A percentile compares a stretch with the other conserved stretches of the same genome.
phyloP scores from a whole-genome alignment of 2,329 filamentous ascomycete genomes.

The Alternaria brassicae region DNA sequence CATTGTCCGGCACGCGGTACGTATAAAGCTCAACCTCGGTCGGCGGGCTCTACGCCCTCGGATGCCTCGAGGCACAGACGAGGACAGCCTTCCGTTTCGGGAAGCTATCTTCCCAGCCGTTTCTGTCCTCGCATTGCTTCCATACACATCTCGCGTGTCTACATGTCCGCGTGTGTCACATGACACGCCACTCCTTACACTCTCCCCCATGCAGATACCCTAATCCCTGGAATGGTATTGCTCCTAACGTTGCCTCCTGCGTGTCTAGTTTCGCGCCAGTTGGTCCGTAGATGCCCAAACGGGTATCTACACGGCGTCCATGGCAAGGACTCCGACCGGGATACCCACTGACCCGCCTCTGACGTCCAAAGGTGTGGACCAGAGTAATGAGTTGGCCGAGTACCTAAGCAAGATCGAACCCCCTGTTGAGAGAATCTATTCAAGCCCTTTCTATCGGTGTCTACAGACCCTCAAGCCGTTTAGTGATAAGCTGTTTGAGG shows the following conservation, averaged over 20 bases:
- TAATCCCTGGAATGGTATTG: conserved; percentile 21
- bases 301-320: conserved; percentile 75
- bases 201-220: not conserved
- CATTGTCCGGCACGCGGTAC: conserved; percentile 59
- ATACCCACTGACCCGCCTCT: conserved; percentile 88
- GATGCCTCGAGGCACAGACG: conserved; percentile 13
- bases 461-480: conserved; percentile 51
- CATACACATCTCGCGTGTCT: conserved; percentile 4
- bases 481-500: conserved; percentile 41
- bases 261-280: conserved; percentile 77
- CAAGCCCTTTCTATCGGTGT: conserved; percentile 54
- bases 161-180: conserved; percentile 12
- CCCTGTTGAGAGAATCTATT: conserved; percentile 77
- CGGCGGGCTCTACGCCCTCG: conserved; percentile 11
- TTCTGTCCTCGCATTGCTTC: conserved; percentile 18
- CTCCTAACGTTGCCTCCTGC: conserved; percentile 27
- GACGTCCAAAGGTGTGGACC: conserved; percentile 83
- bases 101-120: conserved; percentile 5
- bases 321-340: conserved; percentile 76
- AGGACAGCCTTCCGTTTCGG: conserved; percentile 18
- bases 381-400: conserved; percentile 76
- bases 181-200: conserved; percentile 5
- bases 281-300: conserved; percentile 85
- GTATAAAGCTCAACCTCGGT: conserved; percentile 38
- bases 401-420: conserved; percentile 69